Base-by-base conservation (phyloP, 352 stramenopile species). In the Phytopythium helicoides region DNA sequence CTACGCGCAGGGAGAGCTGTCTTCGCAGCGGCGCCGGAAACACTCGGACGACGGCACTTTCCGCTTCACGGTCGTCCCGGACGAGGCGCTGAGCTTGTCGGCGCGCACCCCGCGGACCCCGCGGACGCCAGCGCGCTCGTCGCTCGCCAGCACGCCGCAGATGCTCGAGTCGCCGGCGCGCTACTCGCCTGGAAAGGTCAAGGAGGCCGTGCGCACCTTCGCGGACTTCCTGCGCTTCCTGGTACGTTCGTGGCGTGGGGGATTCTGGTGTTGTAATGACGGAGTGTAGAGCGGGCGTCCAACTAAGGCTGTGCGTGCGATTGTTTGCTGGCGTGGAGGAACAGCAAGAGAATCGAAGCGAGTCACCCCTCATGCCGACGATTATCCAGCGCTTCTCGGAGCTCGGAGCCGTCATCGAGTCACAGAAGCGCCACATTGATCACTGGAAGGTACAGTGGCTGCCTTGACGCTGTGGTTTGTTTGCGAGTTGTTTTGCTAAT, bases 351-450 rank as follows among this genome's bases (percentile, higher is more conserved):
- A 81, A 89, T 49, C 75, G 86, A 28, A 61, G 72, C 21, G 83
- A 90, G 26, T 75, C 89, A 38, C 50, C 66, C 21, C 66, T 92
- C 18, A 93, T 93, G 81, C 80, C 80, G 16, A 68, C 70, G 10
- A 93, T 93, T 56, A 88, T 90, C 50, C 66, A 87, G 56, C 65
- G 79, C 21, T 89, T 92, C 49, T 71, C 78, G 9, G 80, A 93
- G 50, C 65, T 93, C 10, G 83, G 83, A 7, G 70, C 78, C 1
- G 78, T 93, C 3, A 93, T 93, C 55, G 81, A 93, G 72, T 89
- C 78, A 16, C 83, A 93, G 62, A 93, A 93, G 64, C 70, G 79
- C 39, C 77, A 93, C 42, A 92, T 91, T 31, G 81, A 93, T 49
- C 76, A 74, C 21, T 93, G 83, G 83, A 93, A 93, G 72, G 75